Evolutionary conservation across 2,329 filamentous ascomycete genomes (phyloP).

Genomic region (Penicillium decumbens): DNA sequence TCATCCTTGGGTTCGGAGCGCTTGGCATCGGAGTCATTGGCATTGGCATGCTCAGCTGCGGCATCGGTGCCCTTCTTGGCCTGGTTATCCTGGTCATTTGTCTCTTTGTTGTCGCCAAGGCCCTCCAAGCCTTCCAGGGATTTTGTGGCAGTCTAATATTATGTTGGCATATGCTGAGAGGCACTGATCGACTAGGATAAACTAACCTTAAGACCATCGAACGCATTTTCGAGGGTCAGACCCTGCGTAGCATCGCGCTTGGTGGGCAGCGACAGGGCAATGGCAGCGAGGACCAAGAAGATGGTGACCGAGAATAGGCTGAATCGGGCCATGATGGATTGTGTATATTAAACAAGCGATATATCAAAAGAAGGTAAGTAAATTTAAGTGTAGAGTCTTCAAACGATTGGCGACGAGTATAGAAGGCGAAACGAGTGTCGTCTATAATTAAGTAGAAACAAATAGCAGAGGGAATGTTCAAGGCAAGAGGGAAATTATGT

Average conservation of each 20-base stretch:
- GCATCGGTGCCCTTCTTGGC: neutral
- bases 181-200: neutral
- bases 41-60: neutral
- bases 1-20: neutral
- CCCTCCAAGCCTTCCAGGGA: constrained; percentile 11
- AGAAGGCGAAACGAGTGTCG: constrained; percentile 6
- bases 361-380: constrained; percentile 2
- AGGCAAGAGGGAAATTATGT: neutral
- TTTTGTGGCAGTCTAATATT: constrained; percentile 13
- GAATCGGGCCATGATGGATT: constrained; percentile 31
- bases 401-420: constrained; percentile 11
- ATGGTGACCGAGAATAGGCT: constrained; percentile 28
- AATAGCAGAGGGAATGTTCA: neutral
- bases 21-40: neutral
- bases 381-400: constrained; percentile 4
- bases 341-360: constrained; percentile 2
- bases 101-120: constrained; percentile 6
- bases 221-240: constrained; percentile 9
- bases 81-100: constrained; percentile 4
- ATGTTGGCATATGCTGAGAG: neutral
- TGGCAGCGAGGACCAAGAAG: constrained; percentile 28
- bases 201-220: constrained; percentile 20
- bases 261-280: constrained; percentile 28
- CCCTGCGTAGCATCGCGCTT: constrained; percentile 12
- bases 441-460: constrained; percentile 1